phyloP scores from a whole-genome alignment of 139 green algal genomes.

The Raphidocelis subcapitata region DNA sequence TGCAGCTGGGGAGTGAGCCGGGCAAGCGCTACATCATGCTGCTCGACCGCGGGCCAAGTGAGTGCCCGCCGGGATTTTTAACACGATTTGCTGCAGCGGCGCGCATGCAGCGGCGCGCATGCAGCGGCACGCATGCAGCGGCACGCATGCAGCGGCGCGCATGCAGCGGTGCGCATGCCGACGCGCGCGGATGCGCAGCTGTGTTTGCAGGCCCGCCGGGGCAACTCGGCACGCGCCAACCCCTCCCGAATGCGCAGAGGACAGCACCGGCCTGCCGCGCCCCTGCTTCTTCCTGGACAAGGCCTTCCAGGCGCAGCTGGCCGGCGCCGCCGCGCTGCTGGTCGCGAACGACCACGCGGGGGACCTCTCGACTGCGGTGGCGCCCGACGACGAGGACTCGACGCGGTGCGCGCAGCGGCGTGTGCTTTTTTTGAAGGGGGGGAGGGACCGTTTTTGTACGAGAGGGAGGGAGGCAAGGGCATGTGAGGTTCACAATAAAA shows the following conservation, averaged over 20 bases:
- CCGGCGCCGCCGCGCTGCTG: constrained; percentile 76
- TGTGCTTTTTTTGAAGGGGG: too few relatives aligned
- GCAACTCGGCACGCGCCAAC: not conserved
- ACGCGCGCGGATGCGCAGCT: not conserved
- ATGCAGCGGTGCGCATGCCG: not conserved
- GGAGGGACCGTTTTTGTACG: too few relatives aligned
- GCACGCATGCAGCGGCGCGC: not conserved
- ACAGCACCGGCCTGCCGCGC: constrained; percentile 7
- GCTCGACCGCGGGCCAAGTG: constrained; percentile 61
- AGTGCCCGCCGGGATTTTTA: not conserved
- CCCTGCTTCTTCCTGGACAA: constrained; percentile 91
- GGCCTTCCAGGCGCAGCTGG: constrained; percentile 83
- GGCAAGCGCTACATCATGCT: constrained; percentile 68
- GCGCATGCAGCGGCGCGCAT: not conserved
- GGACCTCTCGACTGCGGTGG: constrained; percentile 46
- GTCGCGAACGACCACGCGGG: constrained; percentile 42
- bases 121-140: not conserved
- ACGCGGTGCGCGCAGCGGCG: constrained; percentile 15
- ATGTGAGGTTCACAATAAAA: not conserved
- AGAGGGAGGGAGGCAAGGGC: too few relatives aligned
- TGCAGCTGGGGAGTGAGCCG: constrained; percentile 44
- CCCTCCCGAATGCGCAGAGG: too few relatives aligned
- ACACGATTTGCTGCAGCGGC: not conserved
- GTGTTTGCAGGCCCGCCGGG: not conserved
- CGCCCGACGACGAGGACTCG: constrained; percentile 51